Conservation (phyloP, 1,139 yeast genomes). For the Saccharomyces hybrid region DNA sequence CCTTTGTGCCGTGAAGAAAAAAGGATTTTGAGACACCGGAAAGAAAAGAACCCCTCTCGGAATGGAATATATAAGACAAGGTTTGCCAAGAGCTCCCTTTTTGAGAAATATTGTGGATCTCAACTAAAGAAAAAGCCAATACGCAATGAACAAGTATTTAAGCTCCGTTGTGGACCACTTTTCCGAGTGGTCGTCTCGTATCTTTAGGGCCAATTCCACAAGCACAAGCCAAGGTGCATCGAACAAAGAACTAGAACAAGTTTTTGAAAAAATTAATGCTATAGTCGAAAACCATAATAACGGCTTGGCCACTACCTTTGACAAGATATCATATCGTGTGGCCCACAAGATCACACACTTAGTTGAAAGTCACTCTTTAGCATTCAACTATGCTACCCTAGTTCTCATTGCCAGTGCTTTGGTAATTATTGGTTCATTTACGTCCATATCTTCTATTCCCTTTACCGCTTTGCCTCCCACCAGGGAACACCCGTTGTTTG, state of each 20-base stretch:
- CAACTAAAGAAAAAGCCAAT: neutral
- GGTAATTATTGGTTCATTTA: conserved; percentile 16
- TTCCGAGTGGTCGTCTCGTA: neutral
- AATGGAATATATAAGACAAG: neutral
- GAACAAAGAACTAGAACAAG: conserved; percentile 7
- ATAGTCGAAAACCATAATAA: conserved; percentile 5
- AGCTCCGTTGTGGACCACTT: neutral
- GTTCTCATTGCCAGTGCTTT: conserved; percentile 2
- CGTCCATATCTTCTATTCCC: conserved; percentile 20
- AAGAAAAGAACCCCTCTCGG: neutral
- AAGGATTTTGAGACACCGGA: neutral
- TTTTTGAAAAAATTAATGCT: conserved; percentile 7
- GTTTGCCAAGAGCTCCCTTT: neutral
- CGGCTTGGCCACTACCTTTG: conserved; percentile 1
- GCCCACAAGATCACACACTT: conserved; percentile 7
- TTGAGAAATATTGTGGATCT: neutral
- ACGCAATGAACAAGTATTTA: neutral
- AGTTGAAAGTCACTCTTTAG: conserved; percentile 3
- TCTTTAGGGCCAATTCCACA: neutral
- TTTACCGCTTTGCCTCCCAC: conserved; percentile 26
- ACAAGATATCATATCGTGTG: conserved; percentile 4
- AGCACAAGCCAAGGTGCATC: conserved; percentile 1
- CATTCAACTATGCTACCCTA: conserved; percentile 5
- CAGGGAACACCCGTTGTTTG: conserved; percentile 17
- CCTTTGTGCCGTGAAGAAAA: neutral